These are phyloP conservation scores for Aaosphaeria pasadenensis DNA, from an alignment of 2,329 filamentous ascomycete genomes.

Conservation along the genomic window DNA sequence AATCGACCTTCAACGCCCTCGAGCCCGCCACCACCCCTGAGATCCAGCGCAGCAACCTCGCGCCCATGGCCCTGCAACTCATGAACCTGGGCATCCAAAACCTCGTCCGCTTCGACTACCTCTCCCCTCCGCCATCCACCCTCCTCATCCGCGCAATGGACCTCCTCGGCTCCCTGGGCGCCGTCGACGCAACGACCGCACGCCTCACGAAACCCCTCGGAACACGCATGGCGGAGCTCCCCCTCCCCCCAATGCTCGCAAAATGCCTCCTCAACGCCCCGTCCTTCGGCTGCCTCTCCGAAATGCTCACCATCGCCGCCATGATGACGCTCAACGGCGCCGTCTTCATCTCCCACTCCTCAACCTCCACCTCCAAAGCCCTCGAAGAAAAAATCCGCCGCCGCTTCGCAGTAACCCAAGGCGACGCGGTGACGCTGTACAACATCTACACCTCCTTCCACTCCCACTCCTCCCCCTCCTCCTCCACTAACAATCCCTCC, in stretches of 20 bases:
- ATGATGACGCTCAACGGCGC: conserved; percentile 86
- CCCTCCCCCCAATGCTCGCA: conserved; percentile 93
- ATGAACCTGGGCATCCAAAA: conserved; percentile 97
- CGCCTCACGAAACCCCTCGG: conserved; percentile 89
- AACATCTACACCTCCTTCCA: conserved; percentile 88
- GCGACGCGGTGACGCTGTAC: conserved; percentile 86
- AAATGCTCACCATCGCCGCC: conserved; percentile 87
- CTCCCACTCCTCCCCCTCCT: conserved; percentile 47
- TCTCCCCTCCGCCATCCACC: conserved; percentile 80
- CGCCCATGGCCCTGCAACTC: conserved; percentile 82
- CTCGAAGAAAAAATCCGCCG: conserved; percentile 69
- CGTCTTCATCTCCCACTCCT: conserved; percentile 78
- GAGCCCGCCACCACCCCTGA: conserved; percentile 77
- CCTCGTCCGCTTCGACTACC: conserved; percentile 82
- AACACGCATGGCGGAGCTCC: conserved; percentile 85
- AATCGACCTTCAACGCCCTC: conserved; percentile 65
- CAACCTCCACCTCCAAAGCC: conserved; percentile 74
- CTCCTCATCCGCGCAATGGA: conserved; percentile 84
- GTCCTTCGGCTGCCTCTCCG: conserved; percentile 73
- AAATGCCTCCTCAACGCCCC: conserved; percentile 77
- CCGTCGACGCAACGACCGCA: conserved; percentile 76
- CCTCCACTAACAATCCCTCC: conserved; percentile 70
- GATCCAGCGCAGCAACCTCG: conserved; percentile 87
- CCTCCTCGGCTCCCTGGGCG: conserved; percentile 80
- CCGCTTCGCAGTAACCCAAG: conserved; percentile 88